These are phyloP conservation scores for Leptographium radiaticola DNA, from an alignment of 2,329 filamentous ascomycete genomes.

Conservation along the genomic window DNA sequence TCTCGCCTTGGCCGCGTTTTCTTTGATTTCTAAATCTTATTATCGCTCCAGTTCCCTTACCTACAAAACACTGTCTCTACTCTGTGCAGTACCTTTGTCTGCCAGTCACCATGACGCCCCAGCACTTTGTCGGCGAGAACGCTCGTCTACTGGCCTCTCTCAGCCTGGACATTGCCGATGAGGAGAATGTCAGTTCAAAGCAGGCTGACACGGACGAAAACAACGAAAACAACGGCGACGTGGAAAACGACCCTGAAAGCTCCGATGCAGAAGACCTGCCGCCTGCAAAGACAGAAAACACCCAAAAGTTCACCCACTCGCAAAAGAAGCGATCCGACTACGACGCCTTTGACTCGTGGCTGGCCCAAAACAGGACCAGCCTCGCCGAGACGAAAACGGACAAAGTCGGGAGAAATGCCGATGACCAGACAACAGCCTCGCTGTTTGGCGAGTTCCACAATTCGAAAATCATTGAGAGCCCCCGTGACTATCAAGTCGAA, in stretches of 20 bases:
- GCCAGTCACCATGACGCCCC: no score
- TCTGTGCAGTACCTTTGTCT: no score
- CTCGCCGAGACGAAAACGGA: constrained; percentile 15
- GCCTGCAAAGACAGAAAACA: not conserved
- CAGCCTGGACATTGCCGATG: no score
- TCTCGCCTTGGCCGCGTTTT: not conserved
- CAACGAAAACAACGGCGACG: not conserved
- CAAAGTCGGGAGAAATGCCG: constrained; percentile 15
- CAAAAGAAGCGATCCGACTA: constrained; percentile 37
- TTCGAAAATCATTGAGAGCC: constrained; percentile 53
- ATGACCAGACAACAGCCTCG: constrained; percentile 19
- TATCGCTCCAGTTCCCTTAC: no score
- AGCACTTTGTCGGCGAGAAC: not conserved
- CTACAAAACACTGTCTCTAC: no score
- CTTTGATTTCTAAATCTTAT: no score
- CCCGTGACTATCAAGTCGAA: constrained; percentile 84
- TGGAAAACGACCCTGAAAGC: not conserved
- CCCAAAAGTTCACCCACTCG: constrained; percentile 14
- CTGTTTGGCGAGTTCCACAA: constrained; percentile 24
- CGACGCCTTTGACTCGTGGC: constrained; percentile 32
- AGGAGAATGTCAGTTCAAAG: no score
- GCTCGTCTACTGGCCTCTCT: not conserved
- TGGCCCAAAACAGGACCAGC: constrained; percentile 22
- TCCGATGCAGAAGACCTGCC: not conserved
- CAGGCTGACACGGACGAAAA: no score